These are phyloP conservation scores for Colletotrichum karsti DNA, from an alignment of 2,329 filamentous ascomycete species.

Conservation along the genomic window DNA sequence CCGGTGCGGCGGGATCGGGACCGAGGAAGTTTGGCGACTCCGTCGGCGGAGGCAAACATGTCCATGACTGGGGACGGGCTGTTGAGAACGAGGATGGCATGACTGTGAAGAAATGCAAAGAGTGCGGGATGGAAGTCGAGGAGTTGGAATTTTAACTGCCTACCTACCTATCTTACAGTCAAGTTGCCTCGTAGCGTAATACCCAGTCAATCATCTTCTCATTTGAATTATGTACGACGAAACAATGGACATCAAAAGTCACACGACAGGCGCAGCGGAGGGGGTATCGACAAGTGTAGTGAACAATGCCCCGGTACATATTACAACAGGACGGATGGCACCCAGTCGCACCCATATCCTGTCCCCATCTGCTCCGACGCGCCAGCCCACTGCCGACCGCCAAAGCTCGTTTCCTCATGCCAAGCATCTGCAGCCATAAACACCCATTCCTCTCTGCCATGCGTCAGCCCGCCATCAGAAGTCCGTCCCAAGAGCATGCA, in stretches of 20 bases:
- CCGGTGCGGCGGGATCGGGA: conserved; percentile 56
- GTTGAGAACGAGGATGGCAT: conserved; percentile 77
- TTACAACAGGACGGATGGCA: not conserved
- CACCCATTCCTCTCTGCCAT: not conserved
- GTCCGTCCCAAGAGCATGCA: conserved; percentile 1
- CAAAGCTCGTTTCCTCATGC: not conserved
- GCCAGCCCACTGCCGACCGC: conserved; percentile 1
- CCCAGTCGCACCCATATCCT: not conserved
- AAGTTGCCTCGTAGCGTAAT: not conserved
- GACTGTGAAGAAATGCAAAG: conserved; percentile 81
- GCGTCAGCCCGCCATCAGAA: not conserved
- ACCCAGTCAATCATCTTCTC: not conserved
- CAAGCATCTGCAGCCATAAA: not conserved
- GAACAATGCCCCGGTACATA: conserved; percentile 17
- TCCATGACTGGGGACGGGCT: conserved; percentile 84
- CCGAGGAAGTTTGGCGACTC: conserved; percentile 78
- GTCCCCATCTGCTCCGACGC: not conserved
- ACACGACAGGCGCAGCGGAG: conserved; percentile 4
- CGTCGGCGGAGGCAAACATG: conserved; percentile 76
- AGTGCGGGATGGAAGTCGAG: conserved; percentile 83
- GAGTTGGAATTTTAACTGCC: conserved; percentile 69
- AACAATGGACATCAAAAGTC: not conserved
- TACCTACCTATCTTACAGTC: not conserved
- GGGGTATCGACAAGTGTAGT: conserved; percentile 17
- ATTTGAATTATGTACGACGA: not conserved